A percentile compares a stretch with the other conserved stretches of the same genome.
phyloP scores from a whole-genome alignment of 1,284 basidiomycete species.

The Taiwanofungus camphoratus region DNA sequence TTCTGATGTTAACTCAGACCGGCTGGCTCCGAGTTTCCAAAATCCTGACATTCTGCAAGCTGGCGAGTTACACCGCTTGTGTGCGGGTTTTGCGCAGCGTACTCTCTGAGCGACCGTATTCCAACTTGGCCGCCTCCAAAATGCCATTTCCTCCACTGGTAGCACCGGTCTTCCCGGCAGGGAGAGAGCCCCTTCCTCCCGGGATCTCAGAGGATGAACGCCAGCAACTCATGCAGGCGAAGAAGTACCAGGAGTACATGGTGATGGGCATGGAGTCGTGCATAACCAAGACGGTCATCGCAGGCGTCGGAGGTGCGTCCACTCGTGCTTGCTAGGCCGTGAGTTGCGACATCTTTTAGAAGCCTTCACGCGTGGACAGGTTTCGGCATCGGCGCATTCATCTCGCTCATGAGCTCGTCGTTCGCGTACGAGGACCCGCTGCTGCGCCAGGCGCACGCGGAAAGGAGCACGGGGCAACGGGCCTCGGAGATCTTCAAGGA shows the following conservation, averaged over 20 bases:
- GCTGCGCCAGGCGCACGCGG: constrained; percentile 60
- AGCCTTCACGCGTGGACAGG: constrained; percentile 42
- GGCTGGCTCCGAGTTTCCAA: no score
- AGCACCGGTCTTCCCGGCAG: constrained; percentile 48
- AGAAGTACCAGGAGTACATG: constrained; percentile 74
- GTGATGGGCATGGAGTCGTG: constrained; percentile 78
- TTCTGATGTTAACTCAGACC: no score
- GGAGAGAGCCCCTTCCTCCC: constrained; percentile 76
- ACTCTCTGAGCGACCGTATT: no score
- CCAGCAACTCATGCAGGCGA: constrained; percentile 57
- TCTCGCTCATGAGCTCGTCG: constrained; percentile 92
- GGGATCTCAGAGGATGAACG: constrained; percentile 82
- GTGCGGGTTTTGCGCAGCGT: no score
- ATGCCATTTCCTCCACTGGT: constrained; percentile 34
- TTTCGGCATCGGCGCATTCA: constrained; percentile 90
- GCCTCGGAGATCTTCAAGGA: constrained; percentile 88
- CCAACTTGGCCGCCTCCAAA: no score
- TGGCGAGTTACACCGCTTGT: no score
- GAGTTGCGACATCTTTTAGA: constrained; percentile 20
- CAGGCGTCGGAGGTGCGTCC: constrained; percentile 72
- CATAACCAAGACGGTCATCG: constrained; percentile 72
- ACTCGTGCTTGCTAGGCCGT: not conserved
- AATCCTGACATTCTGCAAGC: no score
- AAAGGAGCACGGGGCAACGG: constrained; percentile 67
- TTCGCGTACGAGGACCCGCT: constrained; percentile 96